phyloP scores from a whole-genome alignment of 306 rosid genomes.

The Quercus parvula region DNA sequence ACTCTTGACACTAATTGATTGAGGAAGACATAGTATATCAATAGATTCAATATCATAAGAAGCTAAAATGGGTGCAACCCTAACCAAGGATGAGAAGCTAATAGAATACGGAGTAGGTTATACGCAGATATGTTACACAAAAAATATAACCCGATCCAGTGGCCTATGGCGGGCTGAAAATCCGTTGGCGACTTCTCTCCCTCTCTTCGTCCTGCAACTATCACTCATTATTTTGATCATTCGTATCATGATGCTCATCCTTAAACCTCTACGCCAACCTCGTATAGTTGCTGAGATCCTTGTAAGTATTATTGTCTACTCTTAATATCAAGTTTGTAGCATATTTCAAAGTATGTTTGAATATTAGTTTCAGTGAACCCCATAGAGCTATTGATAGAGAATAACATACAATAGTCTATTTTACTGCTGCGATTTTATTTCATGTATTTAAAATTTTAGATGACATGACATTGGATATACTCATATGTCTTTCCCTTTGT shows the following conservation, averaged over 20 bases:
- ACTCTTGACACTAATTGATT: too few species aligned
- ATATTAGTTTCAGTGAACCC: not conserved
- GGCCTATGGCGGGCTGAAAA: slow-evolving; percentile 36
- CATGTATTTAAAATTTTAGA: too few species aligned
- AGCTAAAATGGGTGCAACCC: not conserved
- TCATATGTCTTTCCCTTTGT: too few species aligned
- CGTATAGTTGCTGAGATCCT: slow-evolving; percentile 36
- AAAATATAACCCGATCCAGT: not conserved
- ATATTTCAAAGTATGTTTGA: not conserved
- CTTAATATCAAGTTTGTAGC: not conserved
- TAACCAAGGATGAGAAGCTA: not conserved
- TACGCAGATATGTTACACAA: slow-evolving; percentile 19
- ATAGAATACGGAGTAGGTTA: not conserved
- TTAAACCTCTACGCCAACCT: slow-evolving; percentile 31
- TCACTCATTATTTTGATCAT: slow-evolving; percentile 15
- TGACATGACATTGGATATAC: too few species aligned
- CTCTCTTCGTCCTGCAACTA: slow-evolving; percentile 21
- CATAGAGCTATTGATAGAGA: too few species aligned
- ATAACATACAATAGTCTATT: too few species aligned
- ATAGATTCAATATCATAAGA: not conserved
- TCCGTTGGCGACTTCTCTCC: slow-evolving; percentile 6
- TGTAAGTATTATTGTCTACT: slow-evolving; percentile 14
- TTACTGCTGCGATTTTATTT: too few species aligned
- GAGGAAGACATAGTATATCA: too few species aligned
- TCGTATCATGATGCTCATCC: slow-evolving; percentile 10